Percentiles rank a stretch among this genome's conserved stretches.
phyloP scores from a whole-genome alignment of 1,139 yeast genomes.

The Hansenula lynferdii region DNA sequence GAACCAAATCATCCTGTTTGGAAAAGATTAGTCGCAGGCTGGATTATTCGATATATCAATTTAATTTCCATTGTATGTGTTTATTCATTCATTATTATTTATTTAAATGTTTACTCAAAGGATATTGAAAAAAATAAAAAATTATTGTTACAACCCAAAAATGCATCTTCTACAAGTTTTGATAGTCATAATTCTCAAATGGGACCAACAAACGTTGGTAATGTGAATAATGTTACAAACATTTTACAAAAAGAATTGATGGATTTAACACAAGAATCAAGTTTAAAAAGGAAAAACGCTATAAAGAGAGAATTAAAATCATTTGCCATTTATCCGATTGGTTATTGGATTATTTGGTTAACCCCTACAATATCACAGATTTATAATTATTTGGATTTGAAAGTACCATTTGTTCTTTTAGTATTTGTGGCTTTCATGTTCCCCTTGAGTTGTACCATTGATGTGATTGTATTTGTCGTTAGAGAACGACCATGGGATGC shows the following conservation, averaged over 20 bases:
- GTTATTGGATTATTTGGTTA: constrained; percentile 18
- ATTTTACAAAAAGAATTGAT: constrained; percentile 16
- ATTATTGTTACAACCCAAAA: constrained; percentile 2
- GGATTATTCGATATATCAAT: constrained; percentile 16
- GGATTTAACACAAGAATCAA: constrained; percentile 7
- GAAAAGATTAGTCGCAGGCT: too few species aligned
- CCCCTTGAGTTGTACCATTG: constrained; percentile 17
- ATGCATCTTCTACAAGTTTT: neutral
- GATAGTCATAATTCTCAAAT: too few species aligned
- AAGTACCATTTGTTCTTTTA: constrained; percentile 7
- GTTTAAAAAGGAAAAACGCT: constrained; percentile 6
- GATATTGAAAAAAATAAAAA: constrained; percentile 6
- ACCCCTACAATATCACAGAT: constrained; percentile 13
- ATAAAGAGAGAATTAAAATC: constrained; percentile 16
- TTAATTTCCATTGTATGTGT: constrained; percentile 10
- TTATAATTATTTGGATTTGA: constrained; percentile 2
- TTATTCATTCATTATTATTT: constrained; percentile 15
- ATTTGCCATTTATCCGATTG: constrained; percentile 17
- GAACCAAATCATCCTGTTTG: too few species aligned
- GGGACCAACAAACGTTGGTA: neutral
- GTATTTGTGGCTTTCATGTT: constrained; percentile 10
- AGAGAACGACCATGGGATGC: constrained; percentile 21
- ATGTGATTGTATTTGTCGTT: constrained; percentile 15
- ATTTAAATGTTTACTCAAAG: constrained; percentile 8
- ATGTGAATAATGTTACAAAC: constrained; percentile 1